Conservation (phyloP, 2,329 filamentous ascomycete genomes). For the Neofusicoccum parvum region DNA sequence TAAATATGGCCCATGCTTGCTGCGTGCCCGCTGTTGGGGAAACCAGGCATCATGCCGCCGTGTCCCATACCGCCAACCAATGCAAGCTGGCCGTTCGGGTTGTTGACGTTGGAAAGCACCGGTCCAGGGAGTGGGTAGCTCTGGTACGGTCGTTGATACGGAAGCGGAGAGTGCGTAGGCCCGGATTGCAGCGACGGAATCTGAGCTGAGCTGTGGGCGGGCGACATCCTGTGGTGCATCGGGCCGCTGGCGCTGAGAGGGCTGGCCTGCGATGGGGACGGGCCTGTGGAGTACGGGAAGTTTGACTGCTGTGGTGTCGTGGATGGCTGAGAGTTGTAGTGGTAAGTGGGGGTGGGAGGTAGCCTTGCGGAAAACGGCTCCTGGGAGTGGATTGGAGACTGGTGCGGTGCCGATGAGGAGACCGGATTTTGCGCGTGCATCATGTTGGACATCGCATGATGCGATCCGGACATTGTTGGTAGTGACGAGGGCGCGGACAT, state of each 20-base stretch:
- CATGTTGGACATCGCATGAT: slow-evolving; percentile 50
- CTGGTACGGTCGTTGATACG: slow-evolving; percentile 53
- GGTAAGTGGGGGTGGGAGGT: slow-evolving; percentile 62
- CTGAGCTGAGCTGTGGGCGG: slow-evolving; percentile 47
- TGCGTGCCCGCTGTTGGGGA: slow-evolving; percentile 60
- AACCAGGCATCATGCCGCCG: slow-evolving; percentile 56
- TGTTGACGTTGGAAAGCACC: slow-evolving; percentile 77
- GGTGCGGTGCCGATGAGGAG: slow-evolving; percentile 40
- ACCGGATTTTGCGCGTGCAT: slow-evolving; percentile 48
- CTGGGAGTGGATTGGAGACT: slow-evolving; percentile 59
- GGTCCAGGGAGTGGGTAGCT: slow-evolving; percentile 61
- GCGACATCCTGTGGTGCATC: slow-evolving; percentile 54
- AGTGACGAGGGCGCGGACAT: slow-evolving; percentile 57
- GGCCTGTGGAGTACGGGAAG: slow-evolving; percentile 53
- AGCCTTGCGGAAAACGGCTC: slow-evolving; percentile 60
- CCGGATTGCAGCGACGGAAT: slow-evolving; percentile 52
- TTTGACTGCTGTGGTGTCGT: slow-evolving; percentile 52
- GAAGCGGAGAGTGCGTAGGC: slow-evolving; percentile 49
- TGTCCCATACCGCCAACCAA: slow-evolving; percentile 64
- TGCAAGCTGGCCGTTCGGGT: slow-evolving; percentile 71
- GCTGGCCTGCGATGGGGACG: slow-evolving; percentile 53
- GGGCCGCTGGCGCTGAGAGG: slow-evolving; percentile 50
- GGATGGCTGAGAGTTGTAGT: slow-evolving; percentile 58
- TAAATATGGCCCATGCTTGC: slow-evolving; percentile 67
- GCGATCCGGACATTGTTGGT: slow-evolving; percentile 48